phyloP scores from a whole-genome alignment of 345 rosid genomes.

The Acer negundo region DNA sequence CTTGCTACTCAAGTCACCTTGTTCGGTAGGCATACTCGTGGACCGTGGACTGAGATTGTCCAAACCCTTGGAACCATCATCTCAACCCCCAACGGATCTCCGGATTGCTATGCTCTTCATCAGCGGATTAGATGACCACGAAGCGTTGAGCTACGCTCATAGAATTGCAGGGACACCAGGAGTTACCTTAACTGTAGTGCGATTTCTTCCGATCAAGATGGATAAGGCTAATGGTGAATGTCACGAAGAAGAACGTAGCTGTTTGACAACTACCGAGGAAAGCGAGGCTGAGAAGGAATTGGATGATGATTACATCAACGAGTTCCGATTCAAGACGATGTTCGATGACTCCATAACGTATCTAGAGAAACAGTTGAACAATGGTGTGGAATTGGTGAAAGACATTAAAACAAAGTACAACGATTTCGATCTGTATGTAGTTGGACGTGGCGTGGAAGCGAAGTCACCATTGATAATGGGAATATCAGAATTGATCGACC shows the following conservation, averaged over 20 bases:
- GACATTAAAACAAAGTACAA: constrained; percentile 6
- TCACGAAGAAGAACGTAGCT: too few relatives aligned
- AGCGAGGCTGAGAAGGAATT: background rate
- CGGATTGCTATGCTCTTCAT: constrained; percentile 29
- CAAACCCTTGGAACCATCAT: background rate
- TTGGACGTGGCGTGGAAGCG: constrained; percentile 30
- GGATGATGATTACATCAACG: constrained; percentile 29
- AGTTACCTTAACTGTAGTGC: constrained; percentile 18
- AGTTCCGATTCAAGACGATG: constrained; percentile 39
- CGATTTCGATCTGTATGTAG: constrained; percentile 34
- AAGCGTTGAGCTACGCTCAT: constrained; percentile 31
- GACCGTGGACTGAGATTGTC: constrained; percentile 27
- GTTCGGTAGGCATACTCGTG: constrained; percentile 32
- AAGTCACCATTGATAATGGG: constrained; percentile 23
- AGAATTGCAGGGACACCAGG: constrained; percentile 23
- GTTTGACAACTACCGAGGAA: background rate
- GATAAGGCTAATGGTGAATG: background rate
- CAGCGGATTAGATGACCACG: constrained; percentile 30
- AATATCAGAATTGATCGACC: constrained; percentile 30
- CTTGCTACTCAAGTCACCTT: constrained; percentile 21
- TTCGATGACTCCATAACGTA: constrained; percentile 26
- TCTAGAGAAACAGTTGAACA: constrained; percentile 21
- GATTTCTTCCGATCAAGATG: constrained; percentile 10
- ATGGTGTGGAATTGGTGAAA: constrained; percentile 17
- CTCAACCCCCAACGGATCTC: background rate